Conservation (phyloP, 192 early-diverging fungal genomes). For the Mortierella claussenii region DNA sequence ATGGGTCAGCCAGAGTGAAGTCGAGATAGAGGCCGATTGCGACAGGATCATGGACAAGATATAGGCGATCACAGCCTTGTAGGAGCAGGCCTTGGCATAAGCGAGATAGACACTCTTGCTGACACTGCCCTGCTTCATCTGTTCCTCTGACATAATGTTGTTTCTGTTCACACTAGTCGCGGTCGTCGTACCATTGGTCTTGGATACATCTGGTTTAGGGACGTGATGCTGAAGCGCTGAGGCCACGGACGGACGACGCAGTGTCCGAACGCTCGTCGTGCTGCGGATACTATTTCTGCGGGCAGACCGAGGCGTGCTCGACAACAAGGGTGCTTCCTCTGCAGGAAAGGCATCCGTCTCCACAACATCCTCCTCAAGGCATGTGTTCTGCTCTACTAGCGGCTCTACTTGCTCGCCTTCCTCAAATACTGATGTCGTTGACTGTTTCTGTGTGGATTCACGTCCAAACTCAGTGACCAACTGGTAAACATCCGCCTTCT, state of each 20-base stretch:
- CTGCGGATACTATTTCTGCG: conserved; percentile 40
- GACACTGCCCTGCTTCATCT: conserved; percentile 85
- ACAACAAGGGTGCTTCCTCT: conserved; percentile 15
- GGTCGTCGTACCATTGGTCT: too few relatives aligned
- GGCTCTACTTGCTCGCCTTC: conserved; percentile 11
- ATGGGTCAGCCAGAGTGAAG: conserved; percentile 78
- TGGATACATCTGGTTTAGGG: conserved; percentile 25
- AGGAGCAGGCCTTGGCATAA: conserved; percentile 83
- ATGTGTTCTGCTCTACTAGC: background rate
- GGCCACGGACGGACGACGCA: conserved; percentile 68
- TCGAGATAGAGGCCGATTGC: conserved; percentile 65
- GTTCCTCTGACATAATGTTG: conserved; percentile 81
- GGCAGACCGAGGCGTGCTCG: conserved; percentile 35
- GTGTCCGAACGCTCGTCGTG: conserved; percentile 50
- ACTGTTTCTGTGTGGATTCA: too few relatives aligned
- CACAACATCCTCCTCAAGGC: conserved; percentile 33
- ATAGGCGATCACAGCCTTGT: conserved; percentile 66
- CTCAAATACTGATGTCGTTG: too few relatives aligned
- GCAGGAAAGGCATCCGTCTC: conserved; percentile 23
- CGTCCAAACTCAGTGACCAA: conserved; percentile 81
- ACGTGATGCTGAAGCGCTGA: conserved; percentile 49
- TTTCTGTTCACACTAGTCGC: too few relatives aligned
- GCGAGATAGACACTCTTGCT: conserved; percentile 81
- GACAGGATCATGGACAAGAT: conserved; percentile 65
- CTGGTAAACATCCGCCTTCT: conserved; percentile 67